These are phyloP conservation scores for Alloascoidea africana DNA, from an alignment of 805 yeast species.

Conservation along the genomic window DNA sequence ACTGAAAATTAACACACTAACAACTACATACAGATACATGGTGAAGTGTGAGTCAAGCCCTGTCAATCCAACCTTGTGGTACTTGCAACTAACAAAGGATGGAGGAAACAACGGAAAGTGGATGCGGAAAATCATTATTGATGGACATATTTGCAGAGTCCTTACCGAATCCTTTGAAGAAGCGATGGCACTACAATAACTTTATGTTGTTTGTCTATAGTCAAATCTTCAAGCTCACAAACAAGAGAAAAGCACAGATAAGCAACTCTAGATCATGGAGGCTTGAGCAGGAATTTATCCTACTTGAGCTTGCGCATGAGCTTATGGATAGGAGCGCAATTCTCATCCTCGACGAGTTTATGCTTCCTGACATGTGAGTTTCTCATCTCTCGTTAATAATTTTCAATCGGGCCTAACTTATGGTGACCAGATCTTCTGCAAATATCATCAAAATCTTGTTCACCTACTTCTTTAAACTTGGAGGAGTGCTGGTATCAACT, in stretches of 20 bases:
- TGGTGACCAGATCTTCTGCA: constrained; percentile 33
- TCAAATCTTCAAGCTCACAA: constrained; percentile 41
- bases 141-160: constrained; percentile 58
- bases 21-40: constrained; percentile 11
- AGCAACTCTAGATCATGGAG: too few species aligned
- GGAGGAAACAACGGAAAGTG: too few species aligned
- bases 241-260: constrained; percentile 20
- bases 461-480: constrained; percentile 54
- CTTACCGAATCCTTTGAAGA: constrained; percentile 45
- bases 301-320: constrained; percentile 52
- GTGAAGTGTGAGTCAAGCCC: constrained; percentile 12
- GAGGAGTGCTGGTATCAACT: constrained; percentile 65
- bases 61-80: too few species aligned
- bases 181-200: constrained; percentile 58
- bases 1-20: too few species aligned
- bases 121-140: constrained; percentile 62
- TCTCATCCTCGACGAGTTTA: constrained; percentile 55
- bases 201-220: constrained; percentile 55
- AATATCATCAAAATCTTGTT: constrained; percentile 50
- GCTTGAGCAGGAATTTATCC: constrained; percentile 45
- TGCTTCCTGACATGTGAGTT: constrained; percentile 49
- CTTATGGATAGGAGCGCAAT: constrained; percentile 44
- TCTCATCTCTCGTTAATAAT: not conserved
- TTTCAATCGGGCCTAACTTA: too few species aligned
- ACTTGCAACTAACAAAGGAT: too few species aligned